Evolutionary conservation across 2,329 filamentous ascomycete species (phyloP).

Genomic region (Cordyceps pruinosa): DNA sequence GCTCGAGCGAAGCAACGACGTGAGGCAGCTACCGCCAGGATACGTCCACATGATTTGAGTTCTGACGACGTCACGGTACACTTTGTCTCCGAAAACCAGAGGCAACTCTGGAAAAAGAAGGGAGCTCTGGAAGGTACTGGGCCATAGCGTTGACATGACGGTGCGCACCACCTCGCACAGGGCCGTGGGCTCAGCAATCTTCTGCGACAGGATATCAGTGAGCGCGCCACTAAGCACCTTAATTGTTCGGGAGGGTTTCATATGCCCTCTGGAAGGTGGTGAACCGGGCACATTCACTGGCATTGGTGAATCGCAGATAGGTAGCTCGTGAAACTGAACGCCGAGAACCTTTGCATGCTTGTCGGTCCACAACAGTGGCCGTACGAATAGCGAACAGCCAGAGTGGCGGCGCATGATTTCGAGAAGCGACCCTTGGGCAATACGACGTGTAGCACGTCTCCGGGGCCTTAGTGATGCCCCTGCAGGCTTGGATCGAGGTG

Average conservation of each 20-base stretch:
- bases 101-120: slow-evolving; percentile 34
- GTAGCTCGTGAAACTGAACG: slow-evolving; percentile 37
- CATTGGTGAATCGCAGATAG: slow-evolving; percentile 34
- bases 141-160: slow-evolving; percentile 40
- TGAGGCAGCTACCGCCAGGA: slow-evolving; percentile 20
- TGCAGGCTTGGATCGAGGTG: not conserved
- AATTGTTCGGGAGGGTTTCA: slow-evolving; percentile 36
- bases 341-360: slow-evolving; percentile 41
- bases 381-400: slow-evolving; percentile 41
- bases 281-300: slow-evolving; percentile 28
- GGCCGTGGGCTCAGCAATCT: slow-evolving; percentile 26
- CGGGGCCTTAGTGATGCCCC: not conserved
- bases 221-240: slow-evolving; percentile 37
- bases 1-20: slow-evolving; percentile 27
- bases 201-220: slow-evolving; percentile 33
- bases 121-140: slow-evolving; percentile 25
- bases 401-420: slow-evolving; percentile 44
- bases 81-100: slow-evolving; percentile 41
- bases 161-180: slow-evolving; percentile 36
- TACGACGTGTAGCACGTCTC: slow-evolving; percentile 21
- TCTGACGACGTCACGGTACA: slow-evolving; percentile 39
- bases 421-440: slow-evolving; percentile 43
- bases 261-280: slow-evolving; percentile 29
- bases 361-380: slow-evolving; percentile 51
- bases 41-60: slow-evolving; percentile 45